Evolutionary conservation across 1,139 yeast species (phyloP), one percentile per base, ranked within the genome.

Genomic region (Waltiozyma sp.): DNA sequence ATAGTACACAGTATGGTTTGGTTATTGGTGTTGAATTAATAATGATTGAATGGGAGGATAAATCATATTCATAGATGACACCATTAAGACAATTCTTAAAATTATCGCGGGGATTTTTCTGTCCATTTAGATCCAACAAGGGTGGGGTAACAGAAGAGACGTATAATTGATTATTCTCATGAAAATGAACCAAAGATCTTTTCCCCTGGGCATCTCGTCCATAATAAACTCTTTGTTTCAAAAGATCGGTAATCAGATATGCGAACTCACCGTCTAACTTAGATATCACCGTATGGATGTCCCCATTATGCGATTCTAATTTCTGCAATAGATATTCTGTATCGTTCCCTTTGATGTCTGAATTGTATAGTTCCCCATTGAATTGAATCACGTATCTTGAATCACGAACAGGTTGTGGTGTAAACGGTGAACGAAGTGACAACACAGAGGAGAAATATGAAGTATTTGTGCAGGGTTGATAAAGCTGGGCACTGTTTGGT

Each of bases 121-220:
- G 14, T 9, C 23, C 23, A 5, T 4, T 21, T 21, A 21, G 23
- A 21, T 21, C 23, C 8, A 8, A 5, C 23, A 21, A 21, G 8
- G 23, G 23, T 21, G 23, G 16, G 15, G 2, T 46, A 44, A 2
- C 61, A 58, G 2, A 61, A 43, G 80, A 59, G 0, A 72, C 48
- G 16, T 51, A 55, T 2, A 80, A 39, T 1, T 58, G 62, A 2
- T 44, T 53, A 4, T 38, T 18, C 0, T n/a, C 18, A 1, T 58
- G 43, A 7, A 60, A 53, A 48, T 68, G 84, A 21, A 82, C 65
- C 37, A 91, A 65, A 19, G 96, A 82, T 46, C 96, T 69, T 54
- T 83, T 79, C 0, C 98, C 99, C 19, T 87, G 65, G 2, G 69
- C 58, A 58, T 91, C 99, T 52, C 96, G 73, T 0, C 94, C 96